Conservation (phyloP, 305 asterid species). For the Rubia peregrina region DNA sequence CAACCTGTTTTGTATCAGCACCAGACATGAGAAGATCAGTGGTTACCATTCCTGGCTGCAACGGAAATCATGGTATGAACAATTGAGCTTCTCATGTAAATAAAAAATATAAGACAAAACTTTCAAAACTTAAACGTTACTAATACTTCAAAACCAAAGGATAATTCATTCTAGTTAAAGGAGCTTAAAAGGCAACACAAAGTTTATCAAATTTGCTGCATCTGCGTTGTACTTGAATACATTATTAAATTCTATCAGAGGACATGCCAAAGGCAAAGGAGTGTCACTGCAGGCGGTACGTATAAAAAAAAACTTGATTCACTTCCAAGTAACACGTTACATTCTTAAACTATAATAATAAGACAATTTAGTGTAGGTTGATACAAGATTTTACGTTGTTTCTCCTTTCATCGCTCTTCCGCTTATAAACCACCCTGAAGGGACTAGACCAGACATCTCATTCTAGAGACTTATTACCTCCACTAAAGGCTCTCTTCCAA, state of each 20-base stretch:
- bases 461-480: neutral
- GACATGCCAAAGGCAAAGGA: neutral
- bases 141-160: neutral
- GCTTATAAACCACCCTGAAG: neutral
- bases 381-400: too few relatives aligned
- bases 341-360: neutral
- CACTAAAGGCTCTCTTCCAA: neutral
- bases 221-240: neutral
- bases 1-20: conserved; percentile 85
- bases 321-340: neutral
- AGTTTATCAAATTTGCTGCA: neutral
- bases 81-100: neutral
- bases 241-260: too few relatives aligned
- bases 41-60: conserved; percentile 99
- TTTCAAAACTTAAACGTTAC: neutral
- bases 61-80: neutral
- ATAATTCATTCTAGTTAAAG: neutral
- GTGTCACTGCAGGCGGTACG: neutral
- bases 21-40: conserved; percentile 98
- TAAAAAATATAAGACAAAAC: neutral
- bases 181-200: neutral
- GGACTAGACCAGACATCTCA: neutral
- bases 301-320: neutral
- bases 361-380: neutral
- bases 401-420: neutral